Evolutionary conservation across 352 stramenopile genomes (phyloP), one percentile per base, ranked within the genome.

Genomic region (Phytophthora pini): DNA sequence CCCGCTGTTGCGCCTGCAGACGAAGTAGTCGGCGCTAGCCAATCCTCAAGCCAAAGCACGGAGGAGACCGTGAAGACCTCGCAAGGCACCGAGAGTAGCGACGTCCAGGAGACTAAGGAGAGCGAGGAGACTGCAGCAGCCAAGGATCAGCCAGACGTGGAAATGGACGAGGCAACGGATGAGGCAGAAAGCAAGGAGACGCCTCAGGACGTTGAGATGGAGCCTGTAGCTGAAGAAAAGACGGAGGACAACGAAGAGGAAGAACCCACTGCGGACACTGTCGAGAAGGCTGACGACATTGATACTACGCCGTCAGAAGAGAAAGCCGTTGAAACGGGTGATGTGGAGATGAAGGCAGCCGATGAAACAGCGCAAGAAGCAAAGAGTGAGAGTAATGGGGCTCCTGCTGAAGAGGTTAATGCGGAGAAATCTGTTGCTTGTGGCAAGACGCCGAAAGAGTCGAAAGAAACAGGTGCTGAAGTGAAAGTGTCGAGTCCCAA

Each of bases 401-500:
- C n/a, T 36, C 17, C 31, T 50, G 22, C 0, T 7, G 22, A 57
- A 48, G 36, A 13, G 2, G n/a, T 11, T 34, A 20, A 17, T 4
- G 31, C 10, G 27, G 8, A 38, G 5, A 27, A 45, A 34, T 1
- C 31, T 49, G 17, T 5, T 47, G 29, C 39, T 27, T 13, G 2
- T 47, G n/a, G 39, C n/a, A n/a, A 8, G 2, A 22, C 27, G 26
- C 27, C 29, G 13, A 53, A 39, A 4, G 24, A 48, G 8, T 57
- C 29, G 10, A 40, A 53, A 12, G 22, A 62, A 40, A 17, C 1
- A 31, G 51, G 32, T 45, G 41, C 40, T 49, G 46, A 57, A 15
- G 27, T 31, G 24, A 56, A 70, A 41, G 4, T 26, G 6, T 58
- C 24, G n/a, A 67, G 22, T 24, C 53, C 55, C 0, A 78, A 80